Conservation (phyloP, 805 yeast species). For the Candida boidinii region DNA sequence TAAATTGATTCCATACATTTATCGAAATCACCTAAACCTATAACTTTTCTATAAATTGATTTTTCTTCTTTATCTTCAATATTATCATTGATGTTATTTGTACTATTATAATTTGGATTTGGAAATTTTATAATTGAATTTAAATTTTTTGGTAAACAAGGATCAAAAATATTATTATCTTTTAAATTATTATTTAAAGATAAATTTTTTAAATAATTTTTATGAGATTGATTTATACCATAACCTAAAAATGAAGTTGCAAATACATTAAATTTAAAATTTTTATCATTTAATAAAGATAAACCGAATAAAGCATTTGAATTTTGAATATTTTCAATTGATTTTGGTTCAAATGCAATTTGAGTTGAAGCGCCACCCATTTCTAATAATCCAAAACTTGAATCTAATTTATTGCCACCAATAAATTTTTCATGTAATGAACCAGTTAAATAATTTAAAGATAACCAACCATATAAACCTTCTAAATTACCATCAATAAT, state of each 20-base stretch:
- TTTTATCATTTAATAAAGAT: conserved; percentile 18
- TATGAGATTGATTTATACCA: conserved; percentile 51
- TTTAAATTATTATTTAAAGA: conserved; percentile 5
- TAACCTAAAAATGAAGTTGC: conserved; percentile 52
- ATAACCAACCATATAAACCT: conserved; percentile 62
- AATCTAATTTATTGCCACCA: conserved; percentile 16
- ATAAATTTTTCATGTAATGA: too few species aligned
- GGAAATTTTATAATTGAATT: conserved; percentile 5
- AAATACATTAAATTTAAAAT: conserved; percentile 33
- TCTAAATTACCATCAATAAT: conserved; percentile 58
- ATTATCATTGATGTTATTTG: conserved; percentile 5
- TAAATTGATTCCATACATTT: conserved; percentile 40
- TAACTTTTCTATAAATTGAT: conserved; percentile 19
- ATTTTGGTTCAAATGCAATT: conserved; percentile 52
- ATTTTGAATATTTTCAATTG: conserved; percentile 35
- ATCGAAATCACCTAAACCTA: conserved; percentile 45
- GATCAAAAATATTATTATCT: conserved; percentile 29
- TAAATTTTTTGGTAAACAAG: conserved; percentile 48
- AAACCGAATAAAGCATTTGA: conserved; percentile 37
- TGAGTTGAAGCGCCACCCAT: conserved; percentile 65
- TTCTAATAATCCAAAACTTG: conserved; percentile 50
- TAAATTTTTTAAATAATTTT: conserved; percentile 33
- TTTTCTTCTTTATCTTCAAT: conserved; percentile 8
- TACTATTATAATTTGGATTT: conserved; percentile 16
- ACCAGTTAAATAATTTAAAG: conserved; percentile 47